These are phyloP conservation scores for Phytophthora constricta DNA, from an alignment of 352 stramenopile species.

Conservation along the genomic window DNA sequence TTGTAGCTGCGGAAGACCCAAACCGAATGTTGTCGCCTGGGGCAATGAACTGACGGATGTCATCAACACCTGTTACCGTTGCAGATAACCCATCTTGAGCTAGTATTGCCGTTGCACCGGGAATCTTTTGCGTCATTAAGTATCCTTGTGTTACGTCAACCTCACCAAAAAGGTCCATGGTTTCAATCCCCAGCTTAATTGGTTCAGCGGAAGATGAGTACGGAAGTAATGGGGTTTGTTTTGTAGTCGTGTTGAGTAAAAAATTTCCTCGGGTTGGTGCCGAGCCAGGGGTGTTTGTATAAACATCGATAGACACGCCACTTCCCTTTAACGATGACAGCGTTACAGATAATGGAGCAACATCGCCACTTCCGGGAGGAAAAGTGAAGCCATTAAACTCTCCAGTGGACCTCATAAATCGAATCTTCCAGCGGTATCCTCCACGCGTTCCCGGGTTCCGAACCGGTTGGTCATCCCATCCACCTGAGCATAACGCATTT, in stretches of 20 bases:
- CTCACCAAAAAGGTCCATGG: slow-evolving; percentile 75
- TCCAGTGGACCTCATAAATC: slow-evolving; percentile 75
- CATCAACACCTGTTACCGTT: slow-evolving; percentile 49
- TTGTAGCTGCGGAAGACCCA: slow-evolving; percentile 37
- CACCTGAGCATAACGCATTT: slow-evolving; percentile 73
- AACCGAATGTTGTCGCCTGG: slow-evolving; percentile 76
- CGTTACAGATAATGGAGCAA: slow-evolving; percentile 63
- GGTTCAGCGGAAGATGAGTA: slow-evolving; percentile 68
- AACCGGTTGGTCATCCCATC: slow-evolving; percentile 90
- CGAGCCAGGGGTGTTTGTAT: slow-evolving; percentile 56
- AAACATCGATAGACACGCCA: slow-evolving; percentile 56
- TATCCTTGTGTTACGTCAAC: slow-evolving; percentile 65
- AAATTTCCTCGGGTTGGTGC: slow-evolving; percentile 59
- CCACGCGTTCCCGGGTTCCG: slow-evolving; percentile 74
- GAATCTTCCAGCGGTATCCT: slow-evolving; percentile 78
- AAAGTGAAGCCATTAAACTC: slow-evolving; percentile 79
- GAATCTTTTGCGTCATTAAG: slow-evolving; percentile 61
- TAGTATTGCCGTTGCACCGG: slow-evolving; percentile 57
- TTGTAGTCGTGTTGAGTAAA: slow-evolving; percentile 41
- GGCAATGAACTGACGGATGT: slow-evolving; percentile 71
- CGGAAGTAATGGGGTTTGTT: slow-evolving; percentile 51
- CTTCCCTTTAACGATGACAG: slow-evolving; percentile 50
- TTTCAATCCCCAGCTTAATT: slow-evolving; percentile 75
- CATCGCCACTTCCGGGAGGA: slow-evolving; percentile 76
- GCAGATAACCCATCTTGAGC: slow-evolving; percentile 55